Evolutionary conservation across 495 filamentous ascomycete genomes (phyloP).

Genomic region (Corynascus novoguineensis): DNA sequence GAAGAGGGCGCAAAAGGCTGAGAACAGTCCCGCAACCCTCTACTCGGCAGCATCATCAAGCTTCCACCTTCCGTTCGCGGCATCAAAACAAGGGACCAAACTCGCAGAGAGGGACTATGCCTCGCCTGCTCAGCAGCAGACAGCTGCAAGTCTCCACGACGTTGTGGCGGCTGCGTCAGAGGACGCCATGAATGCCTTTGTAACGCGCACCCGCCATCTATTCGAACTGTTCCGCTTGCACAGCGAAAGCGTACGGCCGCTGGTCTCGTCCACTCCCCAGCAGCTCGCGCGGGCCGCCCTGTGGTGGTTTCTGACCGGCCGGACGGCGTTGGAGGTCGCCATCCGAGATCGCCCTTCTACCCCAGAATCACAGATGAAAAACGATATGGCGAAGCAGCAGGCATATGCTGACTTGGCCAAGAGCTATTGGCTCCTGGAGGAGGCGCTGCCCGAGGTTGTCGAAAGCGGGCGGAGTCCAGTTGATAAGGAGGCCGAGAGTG

Average conservation of each 20-base stretch:
- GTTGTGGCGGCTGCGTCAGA: constrained; percentile 46
- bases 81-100: constrained; percentile 22
- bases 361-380: constrained; percentile 35
- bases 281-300: constrained; percentile 65
- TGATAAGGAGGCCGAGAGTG: constrained; percentile 40
- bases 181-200: constrained; percentile 63
- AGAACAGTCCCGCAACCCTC: constrained; percentile 27
- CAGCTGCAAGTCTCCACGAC: constrained; percentile 30
- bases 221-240: constrained; percentile 63
- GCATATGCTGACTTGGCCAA: constrained; percentile 77
- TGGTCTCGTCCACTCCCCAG: constrained; percentile 51
- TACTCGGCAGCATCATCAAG: constrained; percentile 27
- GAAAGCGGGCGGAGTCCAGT: constrained; percentile 30
- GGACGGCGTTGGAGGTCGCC: constrained; percentile 62
- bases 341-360: constrained; percentile 56
- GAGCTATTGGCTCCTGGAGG: constrained; percentile 70
- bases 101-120: constrained; percentile 23
- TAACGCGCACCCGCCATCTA: constrained; percentile 58
- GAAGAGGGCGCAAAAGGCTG: constrained; percentile 14
- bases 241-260: constrained; percentile 61
- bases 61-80: constrained; percentile 24
- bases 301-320: constrained; percentile 87
- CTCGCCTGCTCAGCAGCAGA: constrained; percentile 17
- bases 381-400: constrained; percentile 52
- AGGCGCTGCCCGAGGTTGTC: constrained; percentile 54